These are phyloP conservation scores for Hammondia hammondi DNA, from an alignment of 169 alveolate genomes.

Conservation along the genomic window DNA sequence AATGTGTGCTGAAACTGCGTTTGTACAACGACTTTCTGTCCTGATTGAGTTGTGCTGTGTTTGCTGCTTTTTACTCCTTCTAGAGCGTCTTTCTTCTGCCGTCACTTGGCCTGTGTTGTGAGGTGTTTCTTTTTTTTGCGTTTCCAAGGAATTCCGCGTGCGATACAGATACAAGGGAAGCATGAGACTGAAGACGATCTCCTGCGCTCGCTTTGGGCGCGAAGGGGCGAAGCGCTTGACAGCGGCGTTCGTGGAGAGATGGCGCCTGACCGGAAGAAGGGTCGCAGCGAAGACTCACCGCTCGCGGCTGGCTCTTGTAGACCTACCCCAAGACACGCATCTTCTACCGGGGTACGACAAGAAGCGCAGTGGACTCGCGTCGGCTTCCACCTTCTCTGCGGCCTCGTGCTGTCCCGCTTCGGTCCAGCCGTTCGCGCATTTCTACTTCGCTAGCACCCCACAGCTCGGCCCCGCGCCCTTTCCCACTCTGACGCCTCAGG, in stretches of 20 bases:
- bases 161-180: conserved; percentile 79
- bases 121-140: background rate
- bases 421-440: too few species aligned
- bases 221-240: conserved; percentile 75
- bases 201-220: conserved; percentile 76
- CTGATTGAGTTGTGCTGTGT: too few species aligned
- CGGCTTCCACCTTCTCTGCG: background rate
- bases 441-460: too few species aligned
- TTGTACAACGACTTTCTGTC: too few species aligned
- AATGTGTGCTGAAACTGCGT: too few species aligned
- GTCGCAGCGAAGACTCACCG: conserved; percentile 76
- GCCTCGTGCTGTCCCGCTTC: background rate
- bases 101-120: too few species aligned
- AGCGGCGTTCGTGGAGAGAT: conserved; percentile 74
- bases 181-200: conserved; percentile 78
- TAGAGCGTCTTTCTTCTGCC: too few species aligned
- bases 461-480: too few species aligned
- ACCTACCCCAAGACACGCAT: conserved; percentile 51
- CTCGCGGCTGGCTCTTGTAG: conserved; percentile 65
- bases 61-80: too few species aligned
- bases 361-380: conserved; percentile 30
- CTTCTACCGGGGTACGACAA: conserved; percentile 55
- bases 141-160: conserved; percentile 76
- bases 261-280: conserved; percentile 74
- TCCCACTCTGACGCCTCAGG: too few species aligned